These are phyloP conservation scores for Pleurozium schreberi DNA, from an alignment of 225 moss, liverwort and hornwort genomes.

Conservation along the genomic window DNA sequence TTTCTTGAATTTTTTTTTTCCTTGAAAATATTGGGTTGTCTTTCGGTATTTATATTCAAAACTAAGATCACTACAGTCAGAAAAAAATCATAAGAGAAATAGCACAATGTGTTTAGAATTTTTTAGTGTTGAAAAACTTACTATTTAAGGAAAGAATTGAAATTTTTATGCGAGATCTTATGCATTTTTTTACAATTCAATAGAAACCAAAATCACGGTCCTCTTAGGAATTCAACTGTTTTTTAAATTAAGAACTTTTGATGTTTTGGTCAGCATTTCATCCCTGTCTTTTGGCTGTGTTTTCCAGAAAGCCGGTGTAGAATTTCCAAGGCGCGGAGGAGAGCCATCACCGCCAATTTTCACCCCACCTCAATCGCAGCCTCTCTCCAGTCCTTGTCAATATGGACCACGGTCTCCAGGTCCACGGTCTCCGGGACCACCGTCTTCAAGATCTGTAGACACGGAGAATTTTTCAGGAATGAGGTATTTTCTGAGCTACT, in stretches of 20 bases:
- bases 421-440: conserved; percentile 6
- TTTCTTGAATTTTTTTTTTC: too few species aligned
- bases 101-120: too few species aligned
- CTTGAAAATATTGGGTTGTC: too few species aligned
- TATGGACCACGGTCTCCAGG: conserved; percentile 17
- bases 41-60: too few species aligned
- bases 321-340: conserved; percentile 20
- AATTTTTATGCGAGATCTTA: too few species aligned
- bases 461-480: conserved; percentile 36
- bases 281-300: not conserved
- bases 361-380: conserved; percentile 69
- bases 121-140: too few species aligned
- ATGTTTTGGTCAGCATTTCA: conserved; percentile 25
- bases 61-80: too few species aligned
- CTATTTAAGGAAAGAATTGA: too few species aligned
- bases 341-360: conserved; percentile 56
- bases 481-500: conserved; percentile 30
- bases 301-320: conserved; percentile 25
- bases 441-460: conserved; percentile 36
- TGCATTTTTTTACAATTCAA: too few species aligned
- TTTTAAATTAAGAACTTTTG: not conserved
- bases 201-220: not conserved
- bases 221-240: not conserved
- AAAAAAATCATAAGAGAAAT: too few species aligned
- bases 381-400: conserved; percentile 24